Base-by-base conservation (phyloP, 139 green algal genomes). In the Micractinium sp. region DNA sequence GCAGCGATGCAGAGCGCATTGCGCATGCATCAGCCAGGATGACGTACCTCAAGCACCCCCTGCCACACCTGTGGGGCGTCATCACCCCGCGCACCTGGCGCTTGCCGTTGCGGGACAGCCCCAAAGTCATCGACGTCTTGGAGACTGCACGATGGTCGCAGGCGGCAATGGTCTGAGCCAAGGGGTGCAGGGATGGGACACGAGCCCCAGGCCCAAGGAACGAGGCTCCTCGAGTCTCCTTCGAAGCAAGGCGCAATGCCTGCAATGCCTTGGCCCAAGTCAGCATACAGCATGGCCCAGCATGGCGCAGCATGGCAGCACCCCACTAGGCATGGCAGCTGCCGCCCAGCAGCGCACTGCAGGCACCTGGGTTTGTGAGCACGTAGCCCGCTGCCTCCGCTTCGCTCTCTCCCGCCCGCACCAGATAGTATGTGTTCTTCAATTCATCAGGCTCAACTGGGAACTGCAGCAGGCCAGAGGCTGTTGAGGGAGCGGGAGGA, bases 401-500 rank as follows among this genome's bases (percentile, higher is more conserved):
- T 81, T 96, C 89, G 81, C 90, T 93, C 88, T 97, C 91, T 0
- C 95, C 95, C 25, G 95, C 95, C 2, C 94, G 87, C 5, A 97
- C 94, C 69, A 97, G 83, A 47, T 92, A 93, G 79, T 97, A 97
- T 0, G 35, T 85, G 85, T 97, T 97, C 35, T 93, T 85, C 7
- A 97, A 90, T 19, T 92, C 18, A 53, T 80, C 86, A 0, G 90
- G 63, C 3, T 93, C 92, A 73, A 97, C 92, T 5, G 95, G 95
- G 77, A 97, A 94, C 75, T 93, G 92, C 18, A 97, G 92, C 31
- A 97, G 73, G 22, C 86, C 84, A 25, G 91, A 93, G 0, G 92
- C 35, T 23, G 94, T 83, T n/a, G 25, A 27, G 74, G 74, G 74
- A 23, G n/a, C 47, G 47, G 9, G 47, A 56, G 47, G 67, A 31